Evolutionary conservation across 2,329 filamentous ascomycete genomes (phyloP).

Genomic region (Aureobasidium sp.): DNA sequence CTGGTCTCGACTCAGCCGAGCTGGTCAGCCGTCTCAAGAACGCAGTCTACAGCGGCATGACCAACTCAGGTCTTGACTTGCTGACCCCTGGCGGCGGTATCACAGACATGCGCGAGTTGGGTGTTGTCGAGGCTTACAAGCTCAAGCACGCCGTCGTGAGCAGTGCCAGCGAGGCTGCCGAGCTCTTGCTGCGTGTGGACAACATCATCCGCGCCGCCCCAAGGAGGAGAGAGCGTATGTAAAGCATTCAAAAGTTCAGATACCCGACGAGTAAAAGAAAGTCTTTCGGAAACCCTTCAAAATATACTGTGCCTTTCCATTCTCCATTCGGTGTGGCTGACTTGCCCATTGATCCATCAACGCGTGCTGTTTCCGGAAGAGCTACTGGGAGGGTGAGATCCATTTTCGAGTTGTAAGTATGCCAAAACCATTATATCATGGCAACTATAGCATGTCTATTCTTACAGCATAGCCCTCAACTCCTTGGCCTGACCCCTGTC

Average conservation of each 20-base stretch:
- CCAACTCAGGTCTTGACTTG: slow-evolving; percentile 83
- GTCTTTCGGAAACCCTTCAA: background rate
- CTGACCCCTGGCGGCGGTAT: slow-evolving; percentile 85
- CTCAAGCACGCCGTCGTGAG: slow-evolving; percentile 96
- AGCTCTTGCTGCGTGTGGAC: slow-evolving; percentile 91
- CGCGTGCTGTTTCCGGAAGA: background rate
- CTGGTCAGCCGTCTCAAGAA: slow-evolving; percentile 86
- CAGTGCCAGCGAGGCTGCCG: slow-evolving; percentile 90
- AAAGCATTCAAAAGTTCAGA: slow-evolving; percentile 24
- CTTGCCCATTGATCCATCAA: background rate
- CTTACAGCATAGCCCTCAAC: slow-evolving; percentile 35
- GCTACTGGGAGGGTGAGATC: background rate
- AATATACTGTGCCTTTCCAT: background rate
- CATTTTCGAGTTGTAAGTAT: no score
- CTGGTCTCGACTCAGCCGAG: slow-evolving; percentile 90
- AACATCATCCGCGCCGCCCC: slow-evolving; percentile 96
- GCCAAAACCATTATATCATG: background rate
- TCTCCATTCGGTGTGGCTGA: background rate
- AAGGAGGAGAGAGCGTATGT: slow-evolving; percentile 71
- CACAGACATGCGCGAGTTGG: slow-evolving; percentile 89
- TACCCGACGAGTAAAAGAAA: slow-evolving; percentile 12
- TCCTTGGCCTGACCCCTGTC: slow-evolving; percentile 34
- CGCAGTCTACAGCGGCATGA: slow-evolving; percentile 91
- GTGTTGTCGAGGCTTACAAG: slow-evolving; percentile 97
- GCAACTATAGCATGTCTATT: background rate